Conservation (phyloP, 2,329 filamentous ascomycete species). For the Sordariomycetes sp. region DNA sequence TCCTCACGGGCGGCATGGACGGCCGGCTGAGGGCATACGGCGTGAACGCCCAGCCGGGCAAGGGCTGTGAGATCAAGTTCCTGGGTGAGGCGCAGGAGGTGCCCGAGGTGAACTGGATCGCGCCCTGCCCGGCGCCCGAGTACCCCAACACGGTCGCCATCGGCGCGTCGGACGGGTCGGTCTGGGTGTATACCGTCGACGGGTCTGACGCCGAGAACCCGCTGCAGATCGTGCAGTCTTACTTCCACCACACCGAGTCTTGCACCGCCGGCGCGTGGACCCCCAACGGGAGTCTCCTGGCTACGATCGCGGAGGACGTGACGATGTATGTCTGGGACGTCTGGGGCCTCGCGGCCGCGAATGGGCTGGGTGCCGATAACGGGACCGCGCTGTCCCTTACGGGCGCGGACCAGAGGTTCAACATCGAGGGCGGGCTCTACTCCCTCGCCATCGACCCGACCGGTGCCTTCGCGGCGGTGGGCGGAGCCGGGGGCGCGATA, state of each 20-base stretch:
- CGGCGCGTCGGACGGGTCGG: slow-evolving; percentile 79
- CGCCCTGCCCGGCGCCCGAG: slow-evolving; percentile 55
- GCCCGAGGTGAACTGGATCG: slow-evolving; percentile 87
- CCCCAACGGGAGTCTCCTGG: slow-evolving; percentile 71
- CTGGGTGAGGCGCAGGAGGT: slow-evolving; percentile 77
- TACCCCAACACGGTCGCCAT: slow-evolving; percentile 76
- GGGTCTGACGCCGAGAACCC: slow-evolving; percentile 41
- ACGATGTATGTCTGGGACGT: slow-evolving; percentile 89
- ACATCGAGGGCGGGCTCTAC: slow-evolving; percentile 82
- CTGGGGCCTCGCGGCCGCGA: slow-evolving; percentile 61
- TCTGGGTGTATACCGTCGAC: slow-evolving; percentile 92
- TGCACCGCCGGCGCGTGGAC: slow-evolving; percentile 91
- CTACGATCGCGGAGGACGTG: slow-evolving; percentile 79
- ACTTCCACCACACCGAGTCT: slow-evolving; percentile 76
- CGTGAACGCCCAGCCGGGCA: slow-evolving; percentile 28
- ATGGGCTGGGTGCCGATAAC: slow-evolving; percentile 34
- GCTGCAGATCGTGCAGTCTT: slow-evolving; percentile 76
- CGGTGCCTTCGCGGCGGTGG: slow-evolving; percentile 68
- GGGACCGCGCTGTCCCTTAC: slow-evolving; percentile 66
- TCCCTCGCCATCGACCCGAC: slow-evolving; percentile 73
- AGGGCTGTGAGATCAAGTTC: slow-evolving; percentile 41
- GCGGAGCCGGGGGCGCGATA: slow-evolving; percentile 77
- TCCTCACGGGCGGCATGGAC: slow-evolving; percentile 80
- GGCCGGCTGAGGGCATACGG: slow-evolving; percentile 66
- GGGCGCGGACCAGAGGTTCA: slow-evolving; percentile 75